Percentiles rank a stretch among this genome's conserved stretches.
phyloP scores from a whole-genome alignment of 106 monocot species.

The Triglochin maritima region DNA sequence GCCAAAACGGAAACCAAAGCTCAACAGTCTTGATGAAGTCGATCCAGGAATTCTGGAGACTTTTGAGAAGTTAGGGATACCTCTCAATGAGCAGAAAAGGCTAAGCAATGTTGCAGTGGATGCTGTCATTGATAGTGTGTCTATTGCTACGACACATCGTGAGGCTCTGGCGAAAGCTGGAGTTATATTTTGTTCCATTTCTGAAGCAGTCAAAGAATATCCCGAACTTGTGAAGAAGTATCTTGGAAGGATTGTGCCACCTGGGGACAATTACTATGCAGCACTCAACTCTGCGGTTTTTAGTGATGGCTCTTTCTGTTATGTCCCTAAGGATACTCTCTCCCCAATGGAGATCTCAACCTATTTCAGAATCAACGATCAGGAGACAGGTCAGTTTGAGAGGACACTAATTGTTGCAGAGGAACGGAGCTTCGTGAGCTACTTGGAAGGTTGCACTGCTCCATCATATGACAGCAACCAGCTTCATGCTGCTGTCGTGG shows the following conservation, averaged over 20 bases:
- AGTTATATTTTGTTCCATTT: conserved; percentile 92
- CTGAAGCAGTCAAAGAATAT: conserved; percentile 73
- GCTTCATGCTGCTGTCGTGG: conserved; percentile 93
- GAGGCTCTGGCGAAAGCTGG: conserved; percentile 58
- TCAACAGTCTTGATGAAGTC: conserved; percentile 63
- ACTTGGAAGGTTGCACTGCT: conserved; percentile 94
- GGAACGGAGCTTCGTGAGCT: conserved; percentile 73
- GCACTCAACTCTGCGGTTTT: conserved; percentile 91
- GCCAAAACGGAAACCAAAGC: conserved; percentile 77
- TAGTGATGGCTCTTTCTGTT: conserved; percentile 93
- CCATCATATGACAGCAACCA: conserved; percentile 80
- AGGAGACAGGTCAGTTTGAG: conserved; percentile 88
- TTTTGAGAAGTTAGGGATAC: conserved; percentile 66
- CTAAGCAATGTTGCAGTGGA: conserved; percentile 87
- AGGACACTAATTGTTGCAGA: conserved; percentile 82
- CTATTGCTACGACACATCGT: conserved; percentile 82
- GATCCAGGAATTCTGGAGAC: conserved; percentile 66
- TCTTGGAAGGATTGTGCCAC: conserved; percentile 68
- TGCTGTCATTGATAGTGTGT: conserved; percentile 81
- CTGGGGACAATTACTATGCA: conserved; percentile 78
- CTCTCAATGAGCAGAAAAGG: conserved; percentile 78
- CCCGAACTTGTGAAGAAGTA: conserved; percentile 67
- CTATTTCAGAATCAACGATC: conserved; percentile 85
- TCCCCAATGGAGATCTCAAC: conserved; percentile 95
- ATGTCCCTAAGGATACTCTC: conserved; percentile 76